phyloP scores from a whole-genome alignment of 257 asterid genomes.

The Solanum virginianum region DNA sequence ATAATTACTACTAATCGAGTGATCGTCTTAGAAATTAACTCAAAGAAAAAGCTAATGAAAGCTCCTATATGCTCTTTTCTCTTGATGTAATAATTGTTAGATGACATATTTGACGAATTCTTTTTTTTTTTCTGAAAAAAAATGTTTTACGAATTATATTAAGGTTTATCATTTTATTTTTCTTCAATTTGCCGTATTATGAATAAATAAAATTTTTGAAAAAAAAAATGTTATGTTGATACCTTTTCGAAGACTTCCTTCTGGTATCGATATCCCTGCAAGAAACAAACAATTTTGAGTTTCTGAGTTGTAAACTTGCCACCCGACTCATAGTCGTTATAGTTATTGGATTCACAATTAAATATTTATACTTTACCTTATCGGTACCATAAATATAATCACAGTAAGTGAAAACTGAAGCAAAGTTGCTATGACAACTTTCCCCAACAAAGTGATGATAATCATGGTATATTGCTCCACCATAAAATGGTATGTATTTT shows the following conservation, averaged over 20 bases:
- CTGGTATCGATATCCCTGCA: constrained; percentile 51
- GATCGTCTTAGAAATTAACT: background rate
- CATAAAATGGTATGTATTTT: constrained; percentile 64
- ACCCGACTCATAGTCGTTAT: background rate
- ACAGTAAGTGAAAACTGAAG: constrained; percentile 74
- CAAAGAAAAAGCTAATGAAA: background rate
- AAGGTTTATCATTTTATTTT: background rate
- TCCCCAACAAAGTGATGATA: constrained; percentile 73
- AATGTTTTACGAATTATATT: background rate
- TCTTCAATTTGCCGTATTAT: background rate
- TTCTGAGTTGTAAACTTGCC: background rate
- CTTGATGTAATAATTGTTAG: too few species aligned
- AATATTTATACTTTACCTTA: constrained; percentile 27
- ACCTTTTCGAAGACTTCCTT: constrained; percentile 49
- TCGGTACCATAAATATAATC: constrained; percentile 63
- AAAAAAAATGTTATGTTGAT: background rate
- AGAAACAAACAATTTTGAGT: background rate
- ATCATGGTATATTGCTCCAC: constrained; percentile 71
- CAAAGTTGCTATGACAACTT: constrained; percentile 62
- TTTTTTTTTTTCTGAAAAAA: background rate
- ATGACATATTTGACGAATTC: background rate
- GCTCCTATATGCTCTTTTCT: background rate
- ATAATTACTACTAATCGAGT: too few species aligned
- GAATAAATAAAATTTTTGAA: background rate
- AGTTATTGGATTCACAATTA: background rate